These are phyloP conservation scores for Coriolopsis trogii DNA, from an alignment of 1,284 basidiomycete genomes.

Conservation along the genomic window DNA sequence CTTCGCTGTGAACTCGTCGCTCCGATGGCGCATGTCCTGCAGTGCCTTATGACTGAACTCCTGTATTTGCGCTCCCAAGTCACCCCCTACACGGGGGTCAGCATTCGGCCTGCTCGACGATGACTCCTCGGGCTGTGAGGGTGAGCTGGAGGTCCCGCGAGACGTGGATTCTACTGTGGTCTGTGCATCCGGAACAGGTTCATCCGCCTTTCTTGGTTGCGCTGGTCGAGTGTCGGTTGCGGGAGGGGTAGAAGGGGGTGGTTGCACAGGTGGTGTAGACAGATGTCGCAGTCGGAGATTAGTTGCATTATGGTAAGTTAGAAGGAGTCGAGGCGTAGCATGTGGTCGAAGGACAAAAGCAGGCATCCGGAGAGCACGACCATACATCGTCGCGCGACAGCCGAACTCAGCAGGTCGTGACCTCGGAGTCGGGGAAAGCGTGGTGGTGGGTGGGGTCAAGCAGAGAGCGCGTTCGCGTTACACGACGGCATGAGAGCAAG, in stretches of 20 bases:
- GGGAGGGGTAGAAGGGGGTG: background rate
- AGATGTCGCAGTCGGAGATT: slow-evolving; percentile 8
- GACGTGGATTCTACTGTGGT: no score
- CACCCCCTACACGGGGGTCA: no score
- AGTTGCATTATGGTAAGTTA: slow-evolving; percentile 1
- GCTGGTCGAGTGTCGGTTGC: no score
- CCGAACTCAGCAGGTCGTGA: no score
- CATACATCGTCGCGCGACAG: slow-evolving; percentile 16
- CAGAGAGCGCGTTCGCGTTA: background rate
- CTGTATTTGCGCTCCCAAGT: slow-evolving; percentile 8
- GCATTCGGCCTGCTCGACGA: background rate
- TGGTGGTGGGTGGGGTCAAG: slow-evolving; percentile 5
- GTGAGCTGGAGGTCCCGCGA: no score
- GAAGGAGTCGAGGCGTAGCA: background rate
- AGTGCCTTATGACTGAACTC: slow-evolving; percentile 44
- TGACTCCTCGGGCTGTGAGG: background rate
- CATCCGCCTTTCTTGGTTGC: background rate
- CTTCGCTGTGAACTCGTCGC: slow-evolving; percentile 58
- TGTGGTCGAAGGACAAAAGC: background rate
- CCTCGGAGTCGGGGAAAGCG: background rate
- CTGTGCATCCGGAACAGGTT: no score
- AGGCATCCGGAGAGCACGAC: slow-evolving; percentile 8
- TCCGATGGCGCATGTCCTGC: slow-evolving; percentile 49
- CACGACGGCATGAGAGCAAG: background rate
- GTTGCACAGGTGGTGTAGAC: slow-evolving; percentile 9